These are phyloP conservation scores for Strobilomyces dryophilus DNA, from an alignment of 768 basidiomycete species.

Conservation along the genomic window DNA sequence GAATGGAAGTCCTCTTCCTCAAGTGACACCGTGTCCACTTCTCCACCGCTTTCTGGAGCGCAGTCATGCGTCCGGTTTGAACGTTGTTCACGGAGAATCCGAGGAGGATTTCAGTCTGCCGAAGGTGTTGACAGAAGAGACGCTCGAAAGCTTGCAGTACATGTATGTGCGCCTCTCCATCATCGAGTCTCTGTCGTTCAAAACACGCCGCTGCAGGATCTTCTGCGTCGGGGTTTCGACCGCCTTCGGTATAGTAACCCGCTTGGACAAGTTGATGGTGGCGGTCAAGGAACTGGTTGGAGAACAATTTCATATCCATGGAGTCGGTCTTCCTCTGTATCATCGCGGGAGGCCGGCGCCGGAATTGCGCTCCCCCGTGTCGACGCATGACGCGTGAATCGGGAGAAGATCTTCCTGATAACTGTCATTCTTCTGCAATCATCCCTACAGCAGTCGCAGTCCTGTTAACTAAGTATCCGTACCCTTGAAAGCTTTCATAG, in stretches of 20 bases:
- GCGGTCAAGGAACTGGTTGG: slow-evolving; percentile 84
- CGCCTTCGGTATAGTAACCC: slow-evolving; percentile 61
- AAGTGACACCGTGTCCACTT: slow-evolving; percentile 78
- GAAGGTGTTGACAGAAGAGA: slow-evolving; percentile 63
- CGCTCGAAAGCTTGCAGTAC: slow-evolving; percentile 75
- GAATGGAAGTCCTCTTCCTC: slow-evolving; percentile 72
- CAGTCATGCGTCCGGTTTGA: slow-evolving; percentile 46
- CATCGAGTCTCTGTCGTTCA: background rate
- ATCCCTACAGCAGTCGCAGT: too few species aligned
- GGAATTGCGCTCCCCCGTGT: slow-evolving; percentile 28
- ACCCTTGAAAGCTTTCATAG: too few species aligned
- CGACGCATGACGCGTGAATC: background rate
- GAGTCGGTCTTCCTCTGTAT: slow-evolving; percentile 40
- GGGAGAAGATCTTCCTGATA: background rate
- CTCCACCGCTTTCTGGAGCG: slow-evolving; percentile 43
- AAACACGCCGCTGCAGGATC: slow-evolving; percentile 34
- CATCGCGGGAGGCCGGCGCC: slow-evolving; percentile 20
- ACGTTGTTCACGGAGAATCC: slow-evolving; percentile 64
- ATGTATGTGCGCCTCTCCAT: slow-evolving; percentile 43
- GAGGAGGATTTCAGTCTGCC: slow-evolving; percentile 78
- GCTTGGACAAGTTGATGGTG: slow-evolving; percentile 74
- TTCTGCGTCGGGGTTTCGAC: slow-evolving; percentile 75
- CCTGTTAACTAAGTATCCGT: too few species aligned
- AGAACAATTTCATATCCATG: slow-evolving; percentile 83
- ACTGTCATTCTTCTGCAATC: background rate